Evolutionary conservation across 192 early-diverging fungal species (phyloP).

Genomic region (Coemansia sp.): DNA sequence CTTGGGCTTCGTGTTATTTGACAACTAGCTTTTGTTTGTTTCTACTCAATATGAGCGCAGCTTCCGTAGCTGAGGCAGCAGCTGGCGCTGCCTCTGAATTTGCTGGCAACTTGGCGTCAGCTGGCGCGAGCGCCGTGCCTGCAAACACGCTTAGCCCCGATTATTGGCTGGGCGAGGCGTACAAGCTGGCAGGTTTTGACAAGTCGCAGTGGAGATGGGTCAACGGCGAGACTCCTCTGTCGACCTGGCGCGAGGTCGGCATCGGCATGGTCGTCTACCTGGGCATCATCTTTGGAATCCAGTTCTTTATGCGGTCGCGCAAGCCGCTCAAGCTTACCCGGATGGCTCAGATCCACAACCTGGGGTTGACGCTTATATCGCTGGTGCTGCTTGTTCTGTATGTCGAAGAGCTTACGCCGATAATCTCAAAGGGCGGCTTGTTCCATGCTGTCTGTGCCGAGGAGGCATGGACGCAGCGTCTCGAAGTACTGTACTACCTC

Average conservation of each 20-base stretch:
- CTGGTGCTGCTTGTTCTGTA: slow-evolving; percentile 68
- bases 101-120: not conserved
- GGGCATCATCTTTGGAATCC: slow-evolving; percentile 77
- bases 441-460: slow-evolving; percentile 70
- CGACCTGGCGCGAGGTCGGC: slow-evolving; percentile 55
- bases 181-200: slow-evolving; percentile 39
- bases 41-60: slow-evolving; percentile 1
- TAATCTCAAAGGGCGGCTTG: slow-evolving; percentile 65
- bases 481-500: slow-evolving; percentile 85
- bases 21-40: too few relatives aligned
- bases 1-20: not conserved
- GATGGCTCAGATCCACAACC: slow-evolving; percentile 80
- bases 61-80: slow-evolving; percentile 4
- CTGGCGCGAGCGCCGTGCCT: slow-evolving; percentile 13
- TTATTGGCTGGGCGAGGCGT: slow-evolving; percentile 39
- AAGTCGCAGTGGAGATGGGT: slow-evolving; percentile 58
- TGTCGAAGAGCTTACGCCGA: slow-evolving; percentile 75
- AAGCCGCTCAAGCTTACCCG: slow-evolving; percentile 69
- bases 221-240: slow-evolving; percentile 47
- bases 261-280: slow-evolving; percentile 61
- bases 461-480: slow-evolving; percentile 71
- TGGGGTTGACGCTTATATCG: slow-evolving; percentile 70
- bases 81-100: slow-evolving; percentile 7
- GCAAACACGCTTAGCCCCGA: slow-evolving; percentile 39
- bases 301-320: slow-evolving; percentile 65